These are phyloP conservation scores for Blastobotrys indianensis DNA, from an alignment of 1,139 yeast species.

Conservation along the genomic window DNA sequence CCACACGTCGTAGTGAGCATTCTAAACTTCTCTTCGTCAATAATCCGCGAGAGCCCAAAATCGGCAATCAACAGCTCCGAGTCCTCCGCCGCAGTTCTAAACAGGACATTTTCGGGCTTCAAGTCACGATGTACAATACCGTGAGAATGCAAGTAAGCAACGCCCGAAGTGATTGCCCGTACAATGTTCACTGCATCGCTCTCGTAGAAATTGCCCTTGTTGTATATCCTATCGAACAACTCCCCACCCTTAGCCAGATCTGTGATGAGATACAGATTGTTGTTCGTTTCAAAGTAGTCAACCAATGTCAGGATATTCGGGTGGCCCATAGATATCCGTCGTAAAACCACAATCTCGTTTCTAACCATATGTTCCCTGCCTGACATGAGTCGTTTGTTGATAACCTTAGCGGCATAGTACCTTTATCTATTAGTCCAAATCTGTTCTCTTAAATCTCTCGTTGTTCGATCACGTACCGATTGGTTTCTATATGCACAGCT, in stretches of 20 bases:
- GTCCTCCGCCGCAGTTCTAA: conserved; percentile 40
- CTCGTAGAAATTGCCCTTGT: conserved; percentile 46
- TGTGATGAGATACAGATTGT: conserved; percentile 55
- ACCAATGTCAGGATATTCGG: conserved; percentile 57
- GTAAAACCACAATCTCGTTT: conserved; percentile 51
- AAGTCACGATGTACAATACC: conserved; percentile 88
- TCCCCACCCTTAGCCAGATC: conserved; percentile 70
- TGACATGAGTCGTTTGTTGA: conserved; percentile 39
- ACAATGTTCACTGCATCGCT: conserved; percentile 48
- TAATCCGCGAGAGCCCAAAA: conserved; percentile 56
- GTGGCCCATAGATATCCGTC: conserved; percentile 43
- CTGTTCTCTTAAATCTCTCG: not conserved
- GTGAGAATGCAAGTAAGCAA: conserved; percentile 66
- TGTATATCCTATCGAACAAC: conserved; percentile 53
- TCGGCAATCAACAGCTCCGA: conserved; percentile 61
- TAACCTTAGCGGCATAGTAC: conserved; percentile 40
- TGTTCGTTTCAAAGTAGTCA: conserved; percentile 65
- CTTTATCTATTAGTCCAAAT: conserved; percentile 12
- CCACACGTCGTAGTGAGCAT: conserved; percentile 55
- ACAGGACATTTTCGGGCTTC: conserved; percentile 84
- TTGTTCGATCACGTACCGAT: too few species aligned
- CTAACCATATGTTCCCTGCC: conserved; percentile 46
- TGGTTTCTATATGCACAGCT: conserved; percentile 37
- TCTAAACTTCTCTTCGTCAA: conserved; percentile 41
- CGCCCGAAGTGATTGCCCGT: conserved; percentile 43